Base-by-base conservation (phyloP, 1,139 yeast species). In the Groenewaldozyma sp. region DNA sequence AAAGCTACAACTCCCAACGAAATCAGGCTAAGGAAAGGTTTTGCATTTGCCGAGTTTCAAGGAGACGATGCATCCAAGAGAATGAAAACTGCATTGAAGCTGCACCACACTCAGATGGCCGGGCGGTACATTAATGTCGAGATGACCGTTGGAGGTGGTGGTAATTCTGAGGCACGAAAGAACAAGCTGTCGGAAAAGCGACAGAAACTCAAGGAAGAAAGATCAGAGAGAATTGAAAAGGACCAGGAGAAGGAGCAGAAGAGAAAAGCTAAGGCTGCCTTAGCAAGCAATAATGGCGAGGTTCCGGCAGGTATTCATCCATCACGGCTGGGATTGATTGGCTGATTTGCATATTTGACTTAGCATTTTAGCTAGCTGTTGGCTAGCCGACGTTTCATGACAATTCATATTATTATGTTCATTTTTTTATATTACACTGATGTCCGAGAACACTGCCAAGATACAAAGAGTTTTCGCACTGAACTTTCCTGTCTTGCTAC, bases 131-230 rank as follows among this genome's bases (percentile, higher is more conserved):
- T 91, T 55, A 91, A 91, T 55, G 97, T 91, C 26, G 98, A 91
- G 62, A 71, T 91, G 53, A 91, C 97, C 1, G 98, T 86, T 36
- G 98, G 98, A 39, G 98, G 98, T 35, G 98, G 98, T 34, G 98
- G 98, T 38, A 88, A 88, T 60, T 78, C 94, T 5, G 70, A 71
- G 41, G 70, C 67, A 29, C 70, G 98, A 51, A 56, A 75, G 43
- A 72, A 73, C 36, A 91, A 91, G 63, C 71, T 91, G 52, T 75
- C 75, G 55, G 75, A 73, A 39, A 88, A 91, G 69, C 87, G 88
- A 58, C 82, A 75, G 38, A 80, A 79, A 53, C 64, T 86, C 49
- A 70, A 70, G 32, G 77, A 69, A 31, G 93, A 86, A 82, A 60
- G 74, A 47, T 70, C 65, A 16, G 65, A 62, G 45, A 64, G 58